Evolutionary conservation across 192 early-diverging fungal species (phyloP).

Genomic region (Geranomyces variabilis): DNA sequence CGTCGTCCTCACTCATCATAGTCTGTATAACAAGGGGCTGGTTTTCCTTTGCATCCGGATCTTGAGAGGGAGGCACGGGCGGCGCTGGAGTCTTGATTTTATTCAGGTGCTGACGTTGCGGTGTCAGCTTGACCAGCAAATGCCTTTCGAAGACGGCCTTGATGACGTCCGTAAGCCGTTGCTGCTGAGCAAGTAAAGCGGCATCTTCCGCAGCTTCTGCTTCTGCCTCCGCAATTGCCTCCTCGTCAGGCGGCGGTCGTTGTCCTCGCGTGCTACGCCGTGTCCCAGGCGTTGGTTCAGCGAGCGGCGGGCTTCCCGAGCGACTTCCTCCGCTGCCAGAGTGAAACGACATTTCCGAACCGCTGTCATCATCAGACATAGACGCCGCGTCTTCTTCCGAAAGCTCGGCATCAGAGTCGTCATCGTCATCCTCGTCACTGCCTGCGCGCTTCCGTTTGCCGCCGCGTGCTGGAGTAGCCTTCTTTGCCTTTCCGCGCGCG

Average conservation of each 20-base stretch:
- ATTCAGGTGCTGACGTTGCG: not conserved
- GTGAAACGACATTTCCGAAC: no score
- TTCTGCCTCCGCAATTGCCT: not conserved
- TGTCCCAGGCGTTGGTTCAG: no score
- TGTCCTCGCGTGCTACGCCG: not conserved
- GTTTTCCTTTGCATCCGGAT: not conserved
- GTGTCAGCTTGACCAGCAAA: not conserved
- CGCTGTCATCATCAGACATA: no score
- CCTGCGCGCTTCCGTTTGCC: not conserved
- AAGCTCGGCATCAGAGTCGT: no score
- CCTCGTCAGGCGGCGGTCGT: not conserved
- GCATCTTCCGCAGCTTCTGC: not conserved
- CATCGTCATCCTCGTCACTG: no score
- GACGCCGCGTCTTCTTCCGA: no score
- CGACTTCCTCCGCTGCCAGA: no score
- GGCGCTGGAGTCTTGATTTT: not conserved
- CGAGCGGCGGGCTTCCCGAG: no score
- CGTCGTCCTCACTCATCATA: not conserved
- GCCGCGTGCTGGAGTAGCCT: not conserved
- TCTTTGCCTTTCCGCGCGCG: not conserved
- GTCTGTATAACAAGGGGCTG: not conserved
- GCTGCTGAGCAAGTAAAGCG: not conserved
- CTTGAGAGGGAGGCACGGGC: not conserved
- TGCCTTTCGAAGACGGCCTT: not conserved
- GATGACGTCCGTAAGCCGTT: not conserved